Base-by-base conservation (phyloP, 1,284 basidiomycete genomes). In the Moesziomyces parantarcticus region DNA sequence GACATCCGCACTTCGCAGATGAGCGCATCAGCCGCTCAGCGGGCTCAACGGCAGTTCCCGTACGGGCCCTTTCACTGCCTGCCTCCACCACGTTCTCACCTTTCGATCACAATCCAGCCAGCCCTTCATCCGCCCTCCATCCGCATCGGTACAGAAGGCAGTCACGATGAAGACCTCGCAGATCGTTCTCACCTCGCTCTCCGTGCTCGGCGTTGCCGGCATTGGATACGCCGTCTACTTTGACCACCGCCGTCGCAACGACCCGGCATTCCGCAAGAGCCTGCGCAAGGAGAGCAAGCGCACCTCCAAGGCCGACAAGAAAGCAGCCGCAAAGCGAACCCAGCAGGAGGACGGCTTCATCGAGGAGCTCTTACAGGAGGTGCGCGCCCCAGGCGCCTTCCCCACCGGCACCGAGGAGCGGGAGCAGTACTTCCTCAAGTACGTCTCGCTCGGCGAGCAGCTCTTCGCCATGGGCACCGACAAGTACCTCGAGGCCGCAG, bases 191-290 rank as follows among this genome's bases (percentile, higher is more conserved):
- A 65, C 71, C 18, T 61, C 71, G 47, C 65, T 74, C 61, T 74
- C 78, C 32, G 62, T 76, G 18, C 62, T 81, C 46, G 70, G 66
- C 13, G 67, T 68, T 9, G 80, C 68, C 10, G 72, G 74, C n/a
- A 41, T 82, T 39, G 81, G 80, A 11, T 83, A 83, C 53, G 81
- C 81, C 14, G 41, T 79, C 60, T 98, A 95, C 86, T 99, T 98
- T 83, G 96, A 99, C 88, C 91, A 97, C 87, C 92, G 89, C 86
- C 90, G 96, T 59, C 89, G 94, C 79, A 94, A 92, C 84, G 93
- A 97, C 83, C 85, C 88, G 41, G 87, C 88, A 14, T 99, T 99
- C 89, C 90, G 96, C 84, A 94, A 90, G 86, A 89, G 89, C 84
- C 88, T 99, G 67, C 94, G 94, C 86, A 92, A 92, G 85, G 88